A percentile compares a stretch with the other conserved stretches of the same genome.
phyloP scores from a whole-genome alignment of 768 basidiomycete genomes.

The Serendipita sp. region DNA sequence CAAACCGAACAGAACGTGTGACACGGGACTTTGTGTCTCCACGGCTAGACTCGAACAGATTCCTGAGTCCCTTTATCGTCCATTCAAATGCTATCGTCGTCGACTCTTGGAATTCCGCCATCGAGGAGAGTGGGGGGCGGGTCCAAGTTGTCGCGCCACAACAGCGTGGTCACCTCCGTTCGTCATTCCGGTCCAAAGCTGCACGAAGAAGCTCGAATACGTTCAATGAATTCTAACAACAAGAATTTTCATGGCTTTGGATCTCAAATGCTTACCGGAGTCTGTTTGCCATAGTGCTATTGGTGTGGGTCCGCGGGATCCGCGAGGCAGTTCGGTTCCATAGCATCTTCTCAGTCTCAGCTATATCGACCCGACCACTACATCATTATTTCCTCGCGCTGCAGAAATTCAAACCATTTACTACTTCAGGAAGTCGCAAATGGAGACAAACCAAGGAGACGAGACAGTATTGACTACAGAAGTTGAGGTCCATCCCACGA shows the following conservation, averaged over 20 bases:
- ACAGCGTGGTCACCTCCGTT: too few relatives aligned
- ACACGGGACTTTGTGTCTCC: conserved; percentile 67
- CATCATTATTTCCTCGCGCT: neutral
- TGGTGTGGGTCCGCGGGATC: too few relatives aligned
- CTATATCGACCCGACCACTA: too few relatives aligned
- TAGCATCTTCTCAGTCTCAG: too few relatives aligned
- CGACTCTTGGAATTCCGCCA: neutral
- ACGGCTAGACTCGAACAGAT: conserved; percentile 58
- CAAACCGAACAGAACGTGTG: conserved; percentile 60
- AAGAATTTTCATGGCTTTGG: too few relatives aligned
- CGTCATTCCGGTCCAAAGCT: too few relatives aligned
- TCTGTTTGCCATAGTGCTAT: too few relatives aligned
- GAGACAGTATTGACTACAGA: neutral
- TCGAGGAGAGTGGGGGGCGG: neutral
- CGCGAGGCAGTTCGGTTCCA: too few relatives aligned
- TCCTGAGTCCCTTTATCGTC: conserved; percentile 53
- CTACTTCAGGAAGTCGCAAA: neutral
- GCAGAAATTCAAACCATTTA: neutral
- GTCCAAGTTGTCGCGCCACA: neutral
- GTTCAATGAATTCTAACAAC: too few relatives aligned
- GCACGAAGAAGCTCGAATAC: too few relatives aligned
- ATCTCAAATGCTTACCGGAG: too few relatives aligned
- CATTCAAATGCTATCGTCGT: conserved; percentile 37
- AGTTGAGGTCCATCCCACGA: neutral
- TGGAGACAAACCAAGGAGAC: neutral